A percentile compares a stretch with the other conserved stretches of the same genome.
phyloP scores from a whole-genome alignment of 2,329 filamentous ascomycete species.

The Polytolypa hystricis region DNA sequence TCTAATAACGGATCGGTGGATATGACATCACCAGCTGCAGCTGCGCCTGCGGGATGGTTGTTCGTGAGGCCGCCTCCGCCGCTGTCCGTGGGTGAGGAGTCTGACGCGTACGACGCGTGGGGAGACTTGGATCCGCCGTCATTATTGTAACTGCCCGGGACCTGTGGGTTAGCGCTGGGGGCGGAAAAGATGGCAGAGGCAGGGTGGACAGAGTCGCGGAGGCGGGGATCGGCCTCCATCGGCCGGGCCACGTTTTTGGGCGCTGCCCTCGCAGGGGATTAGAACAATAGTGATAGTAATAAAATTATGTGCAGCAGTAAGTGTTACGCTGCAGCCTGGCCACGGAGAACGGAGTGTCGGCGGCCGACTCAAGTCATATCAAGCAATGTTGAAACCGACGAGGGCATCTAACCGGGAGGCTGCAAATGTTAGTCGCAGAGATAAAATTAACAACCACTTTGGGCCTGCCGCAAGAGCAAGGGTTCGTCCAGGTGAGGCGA shows the following conservation, averaged over 20 bases:
- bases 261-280: too few relatives aligned
- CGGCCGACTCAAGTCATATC: too few relatives aligned
- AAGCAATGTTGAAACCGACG: too few relatives aligned
- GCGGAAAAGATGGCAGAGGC: slow-evolving; percentile 11
- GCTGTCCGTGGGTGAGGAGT: not conserved
- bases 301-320: too few relatives aligned
- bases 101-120: slow-evolving; percentile 3
- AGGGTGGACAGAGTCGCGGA: slow-evolving; percentile 11
- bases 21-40: not conserved
- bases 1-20: slow-evolving; percentile 30
- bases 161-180: slow-evolving; percentile 2
- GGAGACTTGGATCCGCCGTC: not conserved
- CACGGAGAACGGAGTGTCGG: too few relatives aligned
- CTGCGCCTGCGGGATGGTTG: slow-evolving; percentile 8
- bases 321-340: too few relatives aligned
- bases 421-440: too few relatives aligned
- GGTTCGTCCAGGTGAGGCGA: too few relatives aligned
- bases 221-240: slow-evolving; percentile 26
- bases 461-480: too few relatives aligned
- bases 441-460: too few relatives aligned
- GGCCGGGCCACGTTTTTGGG: slow-evolving; percentile 17
- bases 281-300: too few relatives aligned
- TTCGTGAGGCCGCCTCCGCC: slow-evolving; percentile 1
- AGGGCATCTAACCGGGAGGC: too few relatives aligned
- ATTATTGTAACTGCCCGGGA: slow-evolving; percentile 8